Evolutionary conservation across 2,329 filamentous ascomycete species (phyloP).

Genomic region (Fusarium tjaetaba): DNA sequence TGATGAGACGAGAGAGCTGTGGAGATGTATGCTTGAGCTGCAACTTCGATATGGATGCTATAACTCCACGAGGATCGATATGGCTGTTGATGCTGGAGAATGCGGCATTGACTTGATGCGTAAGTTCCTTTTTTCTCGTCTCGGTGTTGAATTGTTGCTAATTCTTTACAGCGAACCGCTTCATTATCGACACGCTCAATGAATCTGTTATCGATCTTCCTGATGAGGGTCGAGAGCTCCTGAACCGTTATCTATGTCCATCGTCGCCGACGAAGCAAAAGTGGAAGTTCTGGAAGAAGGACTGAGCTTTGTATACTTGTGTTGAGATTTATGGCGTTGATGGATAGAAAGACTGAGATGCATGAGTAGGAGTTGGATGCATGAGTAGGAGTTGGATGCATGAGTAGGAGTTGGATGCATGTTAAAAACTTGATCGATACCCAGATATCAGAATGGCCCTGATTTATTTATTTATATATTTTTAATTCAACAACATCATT

Average conservation of each 20-base stretch:
- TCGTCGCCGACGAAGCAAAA: constrained; percentile 35
- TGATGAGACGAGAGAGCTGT: constrained; percentile 55
- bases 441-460: constrained; percentile 34
- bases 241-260: constrained; percentile 46
- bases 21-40: constrained; percentile 60
- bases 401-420: neutral
- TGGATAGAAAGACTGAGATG: neutral
- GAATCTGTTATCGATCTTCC: constrained; percentile 51
- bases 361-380: constrained; percentile 12
- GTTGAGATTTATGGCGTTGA: constrained; percentile 2
- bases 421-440: constrained; percentile 22
- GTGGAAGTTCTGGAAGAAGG: constrained; percentile 46
- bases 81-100: constrained; percentile 56
- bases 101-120: constrained; percentile 55
- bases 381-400: no score
- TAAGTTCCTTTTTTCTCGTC: constrained; percentile 44
- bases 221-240: constrained; percentile 49
- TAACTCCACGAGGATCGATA: constrained; percentile 59
- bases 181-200: constrained; percentile 55
- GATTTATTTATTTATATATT: neutral
- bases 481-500: neutral
- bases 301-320: constrained; percentile 1
- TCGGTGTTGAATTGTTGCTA: neutral
- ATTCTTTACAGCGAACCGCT: constrained; percentile 48
- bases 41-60: constrained; percentile 60